Evolutionary conservation across 805 yeast genomes (phyloP), one percentile per base, ranked within the genome.

Genomic region (Cyberlindnera mrakii): DNA sequence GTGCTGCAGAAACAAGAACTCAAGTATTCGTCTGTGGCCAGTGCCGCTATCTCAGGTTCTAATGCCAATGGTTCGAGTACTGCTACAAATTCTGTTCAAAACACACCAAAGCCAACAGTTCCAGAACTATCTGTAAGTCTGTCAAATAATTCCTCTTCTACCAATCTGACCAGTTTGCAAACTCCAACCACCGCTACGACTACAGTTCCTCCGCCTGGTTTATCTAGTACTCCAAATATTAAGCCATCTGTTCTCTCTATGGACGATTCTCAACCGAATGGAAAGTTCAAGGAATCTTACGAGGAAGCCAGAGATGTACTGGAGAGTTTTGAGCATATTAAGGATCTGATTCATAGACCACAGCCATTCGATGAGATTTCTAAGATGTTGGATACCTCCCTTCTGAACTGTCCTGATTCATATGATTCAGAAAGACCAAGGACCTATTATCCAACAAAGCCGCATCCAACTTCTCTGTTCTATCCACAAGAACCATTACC

Each of bases 401-500:
- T 87, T 46, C 68, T 86, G 52, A 85, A 85, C 55, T 88, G 97
- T 60, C 98, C 99, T 0, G 98, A 93, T 64, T 86, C 98, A 1
- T 75, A 81, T 45, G 95, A 91, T 60, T 82, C 95, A 2, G 97
- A 91, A 55, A 77, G 71, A 53, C 96, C 97, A 15, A 76, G 82
- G 47, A 62, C 59, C 34, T 56, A 88, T 60, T 77, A 75, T 39
- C 91, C 97, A 6, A 74, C 76, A 18, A 78, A 80, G 52, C 95
- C 95, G 42, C 95, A 85, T 58, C 96, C 96, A 23, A 87, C 96
- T 7, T 86, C 93, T 32, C 77, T 85, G 18, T 86, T 82, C 63
- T 93, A 87, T 65, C 99, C 99, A 45, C 87, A 81, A 58, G 93
- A 85, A 47, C 90, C 90, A 29, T 51, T 70, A 20, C 59, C 68